Base-by-base conservation (phyloP, 2,329 filamentous ascomycete species). In the Rhexocercosporidium sp. region DNA sequence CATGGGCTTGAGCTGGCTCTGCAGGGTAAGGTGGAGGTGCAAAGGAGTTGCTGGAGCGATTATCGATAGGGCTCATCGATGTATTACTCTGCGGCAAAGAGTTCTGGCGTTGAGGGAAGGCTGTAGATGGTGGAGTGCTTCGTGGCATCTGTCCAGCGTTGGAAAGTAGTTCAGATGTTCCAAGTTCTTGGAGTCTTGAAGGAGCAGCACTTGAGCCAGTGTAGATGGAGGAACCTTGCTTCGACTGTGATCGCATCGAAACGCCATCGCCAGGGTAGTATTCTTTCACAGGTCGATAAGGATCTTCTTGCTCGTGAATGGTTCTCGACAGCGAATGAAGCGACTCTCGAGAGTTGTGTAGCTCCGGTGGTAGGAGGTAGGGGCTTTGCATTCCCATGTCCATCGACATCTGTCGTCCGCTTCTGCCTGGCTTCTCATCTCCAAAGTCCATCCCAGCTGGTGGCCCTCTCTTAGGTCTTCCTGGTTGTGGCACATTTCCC, bases 331-430 rank as follows among this genome's bases (percentile, higher is more conserved):
- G 83, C 2, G 94, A 96, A 78, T 94, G 90, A 70, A 98, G 84
- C 5, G 95, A 97, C 72, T 97, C 94, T 53, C 88, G 88, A 0
- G 95, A 97, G 75, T 87, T 85, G 49, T 96, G 89, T 22, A 95
- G 77, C 64, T 88, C 89, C 1, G 92, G 92, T 4, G 96, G 94
- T n/a, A 98, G 85, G n/a, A 99, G 86, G 78, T 98, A 99, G 1
- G 96, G 96, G 74, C 90, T 96, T 75, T 91, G 88, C 85, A 94
- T 87, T 73, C 89, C 86, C 86, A 95, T 71, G 67, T 81, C 79
- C 72, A 81, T 88, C 39, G 89, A 92, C 59, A 91, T 79, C 73
- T 90, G 88, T 44, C 83, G 81, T 57, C 81, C 76, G 66, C 79
- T 78, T 64, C 72, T 79, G 60, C 66, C 69, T 29, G 62, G 59